A percentile compares a stretch with the other conserved stretches of the same genome.
phyloP scores from a whole-genome alignment of 1,139 yeast species.

The Starmera stellimalicola region DNA sequence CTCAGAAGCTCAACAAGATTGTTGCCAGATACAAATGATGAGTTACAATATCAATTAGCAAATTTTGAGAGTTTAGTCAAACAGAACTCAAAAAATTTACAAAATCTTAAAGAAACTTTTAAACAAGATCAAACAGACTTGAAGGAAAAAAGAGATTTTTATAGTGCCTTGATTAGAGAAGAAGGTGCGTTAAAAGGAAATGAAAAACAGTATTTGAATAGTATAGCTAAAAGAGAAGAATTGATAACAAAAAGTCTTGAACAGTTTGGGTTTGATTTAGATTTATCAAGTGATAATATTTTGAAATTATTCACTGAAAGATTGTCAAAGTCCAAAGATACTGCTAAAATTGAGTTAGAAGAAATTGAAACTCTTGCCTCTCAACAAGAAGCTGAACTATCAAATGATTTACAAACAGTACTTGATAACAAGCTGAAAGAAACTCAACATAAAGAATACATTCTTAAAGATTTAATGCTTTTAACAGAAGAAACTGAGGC shows the following conservation, averaged over 20 bases:
- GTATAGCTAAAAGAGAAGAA: constrained; percentile 18
- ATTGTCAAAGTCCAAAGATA: not conserved
- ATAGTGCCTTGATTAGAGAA: constrained; percentile 34
- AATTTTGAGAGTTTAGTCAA: constrained; percentile 44
- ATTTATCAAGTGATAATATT: not conserved
- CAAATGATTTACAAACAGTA: constrained; percentile 19
- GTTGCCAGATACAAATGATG: constrained; percentile 40
- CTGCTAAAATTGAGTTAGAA: constrained; percentile 7
- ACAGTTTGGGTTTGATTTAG: constrained; percentile 1
- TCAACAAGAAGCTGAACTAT: constrained; percentile 15
- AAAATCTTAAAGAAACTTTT: constrained; percentile 15
- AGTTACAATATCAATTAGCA: constrained; percentile 37
- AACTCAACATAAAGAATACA: constrained; percentile 32
- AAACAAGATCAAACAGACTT: constrained; percentile 17
- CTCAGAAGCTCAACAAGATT: constrained; percentile 35
- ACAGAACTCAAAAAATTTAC: constrained; percentile 27
- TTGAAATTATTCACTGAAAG: not conserved
- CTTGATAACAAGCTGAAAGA: constrained; percentile 31
- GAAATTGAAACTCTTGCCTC: constrained; percentile 16
- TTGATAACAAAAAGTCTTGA: constrained; percentile 7
- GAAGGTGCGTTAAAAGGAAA: constrained; percentile 54
- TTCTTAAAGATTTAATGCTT: constrained; percentile 26
- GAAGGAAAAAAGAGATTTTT: constrained; percentile 22
- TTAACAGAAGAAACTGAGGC: constrained; percentile 24
- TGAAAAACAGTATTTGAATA: constrained; percentile 27